Evolutionary conservation across 768 basidiomycete genomes (phyloP), one percentile per base, ranked within the genome.

Genomic region (Sporobolomyces roseus): DNA sequence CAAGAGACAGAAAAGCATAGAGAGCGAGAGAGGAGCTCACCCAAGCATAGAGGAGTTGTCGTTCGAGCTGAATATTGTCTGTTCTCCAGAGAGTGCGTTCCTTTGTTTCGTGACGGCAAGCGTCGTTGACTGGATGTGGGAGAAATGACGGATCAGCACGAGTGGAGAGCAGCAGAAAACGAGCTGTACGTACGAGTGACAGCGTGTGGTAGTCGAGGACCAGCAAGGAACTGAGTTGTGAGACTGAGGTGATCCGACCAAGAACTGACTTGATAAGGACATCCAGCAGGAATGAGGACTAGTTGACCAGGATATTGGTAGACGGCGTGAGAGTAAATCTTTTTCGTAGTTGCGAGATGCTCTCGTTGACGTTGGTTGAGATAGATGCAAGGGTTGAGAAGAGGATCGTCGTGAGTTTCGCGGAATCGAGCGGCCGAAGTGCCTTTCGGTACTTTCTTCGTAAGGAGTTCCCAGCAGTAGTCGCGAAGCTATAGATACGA

Each of bases 291-390:
- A n/a, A 71, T 48, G 29, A 66, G 32, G 9, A 71, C 62, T 32
- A 66, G 29, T 33, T 71, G 65, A n/a, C 70, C 70, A n/a, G 59
- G 56, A 46, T 60, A 66, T 61, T 71, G 70, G 48, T 66, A 71
- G 38, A 71, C 25, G 30, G 58, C 43, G 51, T 38, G 45, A 23
- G 70, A 63, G 51, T 53, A 48, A 48, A 71, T 30, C 7, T 45
- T 51, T 32, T 60, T 30, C 29, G 51, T 60, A 35, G 30, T 23
- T 29, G 52, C 63, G 6, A 71, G 65, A 16, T 25, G 21, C 19
- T 36, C 51, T 16, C 70, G 65, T 58, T 54, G 56, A 2, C 62
- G 63, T 55, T 61, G 62, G 25, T 59, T 63, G 23, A 67, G 62
- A 38, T 66, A 67, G 43, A 66, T 10, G 21, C 60, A 54, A 36